Percentiles rank a stretch among this genome's conserved stretches.
phyloP scores from a whole-genome alignment of 2,329 filamentous ascomycete species.

The Emergomyces pasteurianus region DNA sequence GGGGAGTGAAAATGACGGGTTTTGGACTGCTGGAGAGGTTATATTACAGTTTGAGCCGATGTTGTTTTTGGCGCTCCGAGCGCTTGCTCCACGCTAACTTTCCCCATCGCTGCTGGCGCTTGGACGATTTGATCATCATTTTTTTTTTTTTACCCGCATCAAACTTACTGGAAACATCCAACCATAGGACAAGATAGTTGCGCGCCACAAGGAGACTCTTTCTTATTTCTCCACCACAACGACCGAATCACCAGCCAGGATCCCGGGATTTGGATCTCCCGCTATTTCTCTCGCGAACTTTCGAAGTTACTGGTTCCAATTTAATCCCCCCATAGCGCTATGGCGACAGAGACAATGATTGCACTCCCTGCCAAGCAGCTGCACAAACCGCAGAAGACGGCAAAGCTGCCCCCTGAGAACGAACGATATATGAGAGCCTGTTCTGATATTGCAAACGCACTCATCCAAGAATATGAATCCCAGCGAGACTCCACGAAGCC shows the following conservation, averaged over 20 bases:
- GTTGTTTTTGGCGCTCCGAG: too few relatives aligned
- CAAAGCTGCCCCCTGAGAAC: constrained; percentile 75
- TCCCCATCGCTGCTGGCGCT: not conserved
- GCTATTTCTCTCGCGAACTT: not conserved
- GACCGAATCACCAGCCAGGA: not conserved
- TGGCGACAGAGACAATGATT: constrained; percentile 53
- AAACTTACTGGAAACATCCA: not conserved
- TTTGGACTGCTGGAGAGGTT: constrained; percentile 1
- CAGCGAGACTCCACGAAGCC: constrained; percentile 59
- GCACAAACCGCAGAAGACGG: constrained; percentile 50
- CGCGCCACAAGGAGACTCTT: not conserved
- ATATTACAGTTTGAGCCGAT: not conserved
- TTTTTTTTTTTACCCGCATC: not conserved
- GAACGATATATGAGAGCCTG: constrained; percentile 90
- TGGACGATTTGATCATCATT: not conserved
- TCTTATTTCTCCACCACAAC: not conserved
- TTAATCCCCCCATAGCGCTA: constrained; percentile 16
- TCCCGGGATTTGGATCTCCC: not conserved
- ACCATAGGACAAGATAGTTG: not conserved
- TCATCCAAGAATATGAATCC: constrained; percentile 89
- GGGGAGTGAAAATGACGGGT: constrained; percentile 6
- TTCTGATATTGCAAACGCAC: constrained; percentile 82
- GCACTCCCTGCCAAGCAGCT: constrained; percentile 43
- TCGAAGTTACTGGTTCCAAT: not conserved
- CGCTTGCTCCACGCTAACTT: not conserved